Conservation (phyloP, 257 asterid species). For the Marsdenia floribunda region DNA sequence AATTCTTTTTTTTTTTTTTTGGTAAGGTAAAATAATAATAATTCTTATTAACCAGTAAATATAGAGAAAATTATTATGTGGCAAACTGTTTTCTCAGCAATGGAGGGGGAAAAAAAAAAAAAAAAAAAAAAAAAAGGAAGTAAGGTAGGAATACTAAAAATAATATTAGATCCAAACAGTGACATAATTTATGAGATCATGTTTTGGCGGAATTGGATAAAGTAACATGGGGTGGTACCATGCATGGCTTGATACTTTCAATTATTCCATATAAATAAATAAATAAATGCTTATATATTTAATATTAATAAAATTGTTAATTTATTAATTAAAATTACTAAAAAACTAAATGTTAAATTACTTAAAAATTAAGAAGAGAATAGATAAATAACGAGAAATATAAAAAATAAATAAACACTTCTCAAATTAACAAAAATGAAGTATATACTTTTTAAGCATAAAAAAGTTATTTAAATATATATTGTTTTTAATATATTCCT, state of each 20-base stretch:
- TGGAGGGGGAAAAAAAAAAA: background rate
- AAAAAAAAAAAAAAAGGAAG: background rate
- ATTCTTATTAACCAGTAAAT: background rate
- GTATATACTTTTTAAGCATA: too few relatives aligned
- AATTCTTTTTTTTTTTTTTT: too few relatives aligned
- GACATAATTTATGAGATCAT: background rate
- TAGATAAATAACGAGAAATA: too few relatives aligned
- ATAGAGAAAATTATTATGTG: background rate
- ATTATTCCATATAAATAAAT: too few relatives aligned
- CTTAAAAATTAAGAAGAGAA: too few relatives aligned
- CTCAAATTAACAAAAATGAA: too few relatives aligned
- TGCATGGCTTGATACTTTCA: background rate
- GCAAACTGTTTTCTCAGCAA: background rate
- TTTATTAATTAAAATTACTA: too few relatives aligned
- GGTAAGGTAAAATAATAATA: too few relatives aligned
- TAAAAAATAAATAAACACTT: too few relatives aligned
- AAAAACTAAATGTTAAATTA: too few relatives aligned
- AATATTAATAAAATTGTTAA: background rate
- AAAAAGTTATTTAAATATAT: too few relatives aligned
- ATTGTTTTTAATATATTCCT: too few relatives aligned
- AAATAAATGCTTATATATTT: background rate
- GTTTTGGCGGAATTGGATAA: conserved; percentile 1
- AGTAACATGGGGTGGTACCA: conserved; percentile 2
- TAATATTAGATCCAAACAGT: background rate
- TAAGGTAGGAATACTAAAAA: background rate